These are phyloP conservation scores for Odonthalia washingtoniensis DNA, from an alignment of 31 red algal species.

Conservation along the genomic window DNA sequence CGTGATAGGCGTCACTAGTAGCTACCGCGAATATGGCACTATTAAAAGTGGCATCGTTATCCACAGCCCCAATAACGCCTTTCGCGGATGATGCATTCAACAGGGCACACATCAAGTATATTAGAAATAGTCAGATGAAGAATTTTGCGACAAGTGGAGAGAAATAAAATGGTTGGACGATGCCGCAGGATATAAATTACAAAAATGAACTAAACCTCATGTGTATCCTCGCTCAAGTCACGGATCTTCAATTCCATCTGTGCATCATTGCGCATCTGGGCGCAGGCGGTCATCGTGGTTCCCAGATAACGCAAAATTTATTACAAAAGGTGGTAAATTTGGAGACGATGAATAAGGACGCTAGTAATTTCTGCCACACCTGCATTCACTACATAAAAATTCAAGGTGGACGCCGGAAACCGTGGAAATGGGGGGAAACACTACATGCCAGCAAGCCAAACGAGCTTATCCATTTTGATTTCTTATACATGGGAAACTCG, in stretches of 20 bases:
- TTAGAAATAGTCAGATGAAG: not conserved
- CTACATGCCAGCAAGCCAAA: too few species aligned
- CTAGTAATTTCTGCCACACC: not conserved
- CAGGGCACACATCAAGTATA: slow-evolving; percentile 7
- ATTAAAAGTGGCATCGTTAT: too few species aligned
- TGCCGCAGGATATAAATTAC: not conserved
- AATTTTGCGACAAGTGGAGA: not conserved
- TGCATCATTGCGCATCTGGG: slow-evolving; percentile 23
- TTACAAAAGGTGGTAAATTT: slow-evolving; percentile 1
- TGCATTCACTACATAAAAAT: slow-evolving; percentile 27
- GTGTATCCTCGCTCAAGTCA: not conserved
- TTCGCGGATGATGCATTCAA: too few species aligned
- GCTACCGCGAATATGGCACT: too few species aligned
- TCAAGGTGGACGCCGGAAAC: too few species aligned
- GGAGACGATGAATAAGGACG: slow-evolving; percentile 2
- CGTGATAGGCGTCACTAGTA: too few species aligned
- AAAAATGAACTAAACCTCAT: not conserved
- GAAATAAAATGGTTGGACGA: not conserved
- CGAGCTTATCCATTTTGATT: too few species aligned
- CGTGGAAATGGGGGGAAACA: too few species aligned
- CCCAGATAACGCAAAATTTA: not conserved
- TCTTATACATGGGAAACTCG: too few species aligned
- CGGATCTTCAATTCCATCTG: slow-evolving; percentile 25
- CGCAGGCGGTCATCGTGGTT: slow-evolving; percentile 11
- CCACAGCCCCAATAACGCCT: too few species aligned